These are phyloP conservation scores for Coemansia asiatica DNA, from an alignment of 192 early-diverging fungal species.

Conservation along the genomic window DNA sequence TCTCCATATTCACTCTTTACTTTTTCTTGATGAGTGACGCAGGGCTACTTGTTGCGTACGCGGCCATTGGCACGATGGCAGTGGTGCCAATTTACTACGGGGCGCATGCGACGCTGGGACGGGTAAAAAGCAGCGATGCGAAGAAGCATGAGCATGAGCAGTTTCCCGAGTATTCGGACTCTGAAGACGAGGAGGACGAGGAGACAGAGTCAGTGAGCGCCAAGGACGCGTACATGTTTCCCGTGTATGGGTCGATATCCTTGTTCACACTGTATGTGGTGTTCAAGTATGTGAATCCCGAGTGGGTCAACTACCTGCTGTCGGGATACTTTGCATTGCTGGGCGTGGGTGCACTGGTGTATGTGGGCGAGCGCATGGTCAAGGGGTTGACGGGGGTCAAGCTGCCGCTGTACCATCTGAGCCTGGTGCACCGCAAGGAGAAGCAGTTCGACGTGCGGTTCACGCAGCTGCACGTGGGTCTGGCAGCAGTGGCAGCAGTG, in stretches of 20 bases:
- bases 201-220: constrained; percentile 80
- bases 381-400: constrained; percentile 54
- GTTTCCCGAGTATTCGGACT: constrained; percentile 58
- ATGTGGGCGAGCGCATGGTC: constrained; percentile 61
- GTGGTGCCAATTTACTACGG: constrained; percentile 85
- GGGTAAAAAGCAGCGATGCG: constrained; percentile 55
- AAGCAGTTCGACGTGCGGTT: constrained; percentile 53
- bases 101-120: constrained; percentile 69
- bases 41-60: constrained; percentile 71
- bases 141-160: constrained; percentile 40
- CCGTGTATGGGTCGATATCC: constrained; percentile 81
- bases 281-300: constrained; percentile 83
- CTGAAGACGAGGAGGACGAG: constrained; percentile 65
- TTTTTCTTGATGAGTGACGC: constrained; percentile 17
- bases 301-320: constrained; percentile 78
- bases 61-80: constrained; percentile 82
- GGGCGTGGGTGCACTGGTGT: constrained; percentile 75
- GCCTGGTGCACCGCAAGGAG: constrained; percentile 49
- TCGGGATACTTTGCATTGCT: constrained; percentile 83
- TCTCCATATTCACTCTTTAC: constrained; percentile 1
- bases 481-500: constrained; percentile 58
- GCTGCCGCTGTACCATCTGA: constrained; percentile 73
- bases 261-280: constrained; percentile 83
- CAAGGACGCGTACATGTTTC: constrained; percentile 91
- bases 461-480: constrained; percentile 65